Percentiles rank a stretch among this genome's conserved stretches.
Conservation (phyloP, 441 rosid species). For the Metrosideros polymorpha region DNA sequence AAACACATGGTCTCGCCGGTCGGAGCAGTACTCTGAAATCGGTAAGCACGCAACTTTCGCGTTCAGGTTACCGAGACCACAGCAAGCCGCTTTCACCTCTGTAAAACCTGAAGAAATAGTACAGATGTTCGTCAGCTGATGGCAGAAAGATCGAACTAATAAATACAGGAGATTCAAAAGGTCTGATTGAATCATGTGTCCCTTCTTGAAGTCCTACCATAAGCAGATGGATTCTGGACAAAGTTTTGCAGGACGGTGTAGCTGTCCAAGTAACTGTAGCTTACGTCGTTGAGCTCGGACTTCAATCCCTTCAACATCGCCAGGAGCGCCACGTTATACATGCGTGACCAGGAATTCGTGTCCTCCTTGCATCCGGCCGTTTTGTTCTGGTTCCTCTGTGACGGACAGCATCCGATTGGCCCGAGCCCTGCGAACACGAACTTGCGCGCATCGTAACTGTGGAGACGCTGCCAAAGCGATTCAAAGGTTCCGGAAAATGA, state of each 20-base stretch:
- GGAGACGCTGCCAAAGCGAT: slow-evolving; percentile 29
- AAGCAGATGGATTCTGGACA: slow-evolving; percentile 34
- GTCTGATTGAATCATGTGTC: neutral
- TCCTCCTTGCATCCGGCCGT: slow-evolving; percentile 37
- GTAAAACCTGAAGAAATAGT: slow-evolving; percentile 32
- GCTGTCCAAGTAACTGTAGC: slow-evolving; percentile 47
- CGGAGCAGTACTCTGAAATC: slow-evolving; percentile 35
- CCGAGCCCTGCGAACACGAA: slow-evolving; percentile 39
- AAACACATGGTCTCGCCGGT: slow-evolving; percentile 59
- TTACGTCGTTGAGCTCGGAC: slow-evolving; percentile 27
- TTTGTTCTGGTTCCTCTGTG: slow-evolving; percentile 25
- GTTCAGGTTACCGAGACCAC: slow-evolving; percentile 65
- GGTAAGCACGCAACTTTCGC: slow-evolving; percentile 54
- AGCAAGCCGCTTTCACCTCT: slow-evolving; percentile 66
- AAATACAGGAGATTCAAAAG: neutral
- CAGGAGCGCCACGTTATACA: slow-evolving; percentile 32
- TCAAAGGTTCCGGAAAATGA: neutral
- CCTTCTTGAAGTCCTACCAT: slow-evolving; percentile 25
- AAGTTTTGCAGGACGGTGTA: slow-evolving; percentile 23
- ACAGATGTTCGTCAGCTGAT: neutral
- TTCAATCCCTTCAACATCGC: slow-evolving; percentile 32
- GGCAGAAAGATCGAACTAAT: neutral
- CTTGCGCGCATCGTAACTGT: slow-evolving; percentile 45
- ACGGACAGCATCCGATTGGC: slow-evolving; percentile 55
- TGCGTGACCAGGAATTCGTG: slow-evolving; percentile 22